Evolutionary conservation across 352 stramenopile genomes (phyloP).

Genomic region (Globisporangium paroecandrum): DNA sequence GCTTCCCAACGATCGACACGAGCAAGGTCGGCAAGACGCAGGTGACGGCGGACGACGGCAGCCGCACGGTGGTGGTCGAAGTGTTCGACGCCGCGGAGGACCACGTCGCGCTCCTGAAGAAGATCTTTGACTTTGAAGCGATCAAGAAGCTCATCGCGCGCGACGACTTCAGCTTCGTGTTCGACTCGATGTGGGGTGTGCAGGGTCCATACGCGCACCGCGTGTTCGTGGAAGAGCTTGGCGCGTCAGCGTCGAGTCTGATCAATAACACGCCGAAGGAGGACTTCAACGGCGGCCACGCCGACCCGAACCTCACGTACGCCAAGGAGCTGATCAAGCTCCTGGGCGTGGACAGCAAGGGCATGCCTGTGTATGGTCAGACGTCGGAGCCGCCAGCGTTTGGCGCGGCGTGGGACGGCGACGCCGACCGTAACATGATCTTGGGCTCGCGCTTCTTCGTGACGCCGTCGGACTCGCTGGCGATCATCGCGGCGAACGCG

Average conservation of each 20-base stretch:
- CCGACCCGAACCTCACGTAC: slow-evolving; percentile 99
- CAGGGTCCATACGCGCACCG: slow-evolving; percentile 94
- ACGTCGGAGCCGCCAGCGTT: slow-evolving; percentile 74
- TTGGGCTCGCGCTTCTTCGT: slow-evolving; percentile 98
- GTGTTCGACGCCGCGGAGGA: slow-evolving; percentile 97
- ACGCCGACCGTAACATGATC: slow-evolving; percentile 99
- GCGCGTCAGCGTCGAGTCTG: slow-evolving; percentile 69
- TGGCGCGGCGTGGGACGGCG: slow-evolving; percentile 96
- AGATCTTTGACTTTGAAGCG: slow-evolving; percentile 96
- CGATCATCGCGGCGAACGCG: slow-evolving; percentile 97
- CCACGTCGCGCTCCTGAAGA: slow-evolving; percentile 94
- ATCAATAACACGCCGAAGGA: slow-evolving; percentile 95
- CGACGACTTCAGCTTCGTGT: slow-evolving; percentile 94
- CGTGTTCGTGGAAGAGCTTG: slow-evolving; percentile 97
- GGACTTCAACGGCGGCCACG: slow-evolving; percentile 96
- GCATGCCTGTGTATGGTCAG: slow-evolving; percentile 75
- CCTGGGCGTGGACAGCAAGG: slow-evolving; percentile 93
- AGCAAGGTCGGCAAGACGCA: slow-evolving; percentile 63
- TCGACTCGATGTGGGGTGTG: slow-evolving; percentile 98
- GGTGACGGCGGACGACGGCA: slow-evolving; percentile 84
- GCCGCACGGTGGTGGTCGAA: slow-evolving; percentile 91
- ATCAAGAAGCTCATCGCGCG: slow-evolving; percentile 92
- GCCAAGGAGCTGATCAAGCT: slow-evolving; percentile 94
- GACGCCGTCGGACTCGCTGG: slow-evolving; percentile 97
- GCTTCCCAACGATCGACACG: slow-evolving; percentile 81